Evolutionary conservation across 345 rosid species (phyloP), one percentile per base, ranked within the genome.

Genomic region (Adansonia digitata): DNA sequence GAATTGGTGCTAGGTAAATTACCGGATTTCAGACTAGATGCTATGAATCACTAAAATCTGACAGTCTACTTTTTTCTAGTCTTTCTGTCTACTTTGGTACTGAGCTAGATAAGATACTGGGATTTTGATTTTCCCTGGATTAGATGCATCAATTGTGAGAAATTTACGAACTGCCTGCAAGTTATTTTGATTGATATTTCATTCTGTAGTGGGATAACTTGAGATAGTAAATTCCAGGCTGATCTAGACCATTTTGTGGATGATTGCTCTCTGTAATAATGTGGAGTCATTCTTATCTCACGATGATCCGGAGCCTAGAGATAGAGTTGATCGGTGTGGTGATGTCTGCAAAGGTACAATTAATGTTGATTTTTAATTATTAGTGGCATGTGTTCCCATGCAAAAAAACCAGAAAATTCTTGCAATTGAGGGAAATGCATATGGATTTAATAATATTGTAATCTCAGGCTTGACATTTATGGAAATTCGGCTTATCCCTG

Each of bases 261-360:
- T 49, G 87, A 86, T 71, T 83, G 83, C 62, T 80, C 88, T 81
- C 78, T 85, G 72, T 66, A 90, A 85, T 64, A 83, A 88, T 55
- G 88, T 85, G 8, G 90, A 85, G 26, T 88, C 89, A 40, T 85
- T 75, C 81, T 77, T 85, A 63, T 85, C 90, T 53, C 84, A 80
- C 63, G 90, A 86, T 64, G 85, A 86, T 79, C 76, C 79, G 20
- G 91, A 85, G 66, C 78, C 82, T 11, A 83, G 81, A 74, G 87
- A 81, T 63, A 71, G 62, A 76, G 85, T 76, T 56, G 79, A 85
- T 61, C 76, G 43, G 52, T 77, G 66, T 52, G 74, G 72, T 51
- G 88, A 80, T 81, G 77, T 74, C 56, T 66, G 79, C 78, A 87
- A 85, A 81, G 92, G 94, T 90, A 81, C 55, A 26, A 13, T 48